These are phyloP conservation scores for Colletotrichum sp. DNA, from an alignment of 2,329 filamentous ascomycete genomes.

Conservation along the genomic window DNA sequence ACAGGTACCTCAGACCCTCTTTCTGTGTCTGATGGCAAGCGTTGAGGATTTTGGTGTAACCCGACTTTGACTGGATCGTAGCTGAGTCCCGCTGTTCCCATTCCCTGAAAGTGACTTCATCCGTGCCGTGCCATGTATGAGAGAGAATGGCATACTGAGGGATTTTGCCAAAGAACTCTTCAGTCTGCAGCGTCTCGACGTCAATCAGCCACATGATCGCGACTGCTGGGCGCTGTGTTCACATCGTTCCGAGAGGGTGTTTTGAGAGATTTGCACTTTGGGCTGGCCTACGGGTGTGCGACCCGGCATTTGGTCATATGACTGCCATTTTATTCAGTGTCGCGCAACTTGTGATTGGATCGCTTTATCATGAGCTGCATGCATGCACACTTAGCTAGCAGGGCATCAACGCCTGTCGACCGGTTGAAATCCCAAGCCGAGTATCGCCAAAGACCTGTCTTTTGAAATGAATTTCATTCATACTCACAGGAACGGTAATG, in stretches of 20 bases:
- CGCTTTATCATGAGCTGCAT: neutral
- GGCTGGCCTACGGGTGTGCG: neutral
- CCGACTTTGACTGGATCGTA: neutral
- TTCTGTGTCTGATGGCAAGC: neutral
- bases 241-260: neutral
- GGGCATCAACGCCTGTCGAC: neutral
- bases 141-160: neutral
- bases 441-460: neutral
- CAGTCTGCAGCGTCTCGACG: neutral
- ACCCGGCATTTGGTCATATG: neutral
- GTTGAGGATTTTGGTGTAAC: neutral
- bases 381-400: neutral
- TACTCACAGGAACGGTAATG: fast-evolving
- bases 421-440: neutral
- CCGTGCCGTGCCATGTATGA: neutral
- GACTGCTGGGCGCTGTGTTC: neutral
- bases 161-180: neutral
- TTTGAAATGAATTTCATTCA: neutral
- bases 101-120: neutral
- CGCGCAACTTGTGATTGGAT: neutral
- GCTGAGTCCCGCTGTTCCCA: neutral
- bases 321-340: neutral
- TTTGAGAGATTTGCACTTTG: neutral
- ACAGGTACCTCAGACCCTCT: neutral
- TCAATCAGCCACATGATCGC: neutral